Evolutionary conservation across 2,329 filamentous ascomycete species (phyloP).

Genomic region (Fusarium palustre): DNA sequence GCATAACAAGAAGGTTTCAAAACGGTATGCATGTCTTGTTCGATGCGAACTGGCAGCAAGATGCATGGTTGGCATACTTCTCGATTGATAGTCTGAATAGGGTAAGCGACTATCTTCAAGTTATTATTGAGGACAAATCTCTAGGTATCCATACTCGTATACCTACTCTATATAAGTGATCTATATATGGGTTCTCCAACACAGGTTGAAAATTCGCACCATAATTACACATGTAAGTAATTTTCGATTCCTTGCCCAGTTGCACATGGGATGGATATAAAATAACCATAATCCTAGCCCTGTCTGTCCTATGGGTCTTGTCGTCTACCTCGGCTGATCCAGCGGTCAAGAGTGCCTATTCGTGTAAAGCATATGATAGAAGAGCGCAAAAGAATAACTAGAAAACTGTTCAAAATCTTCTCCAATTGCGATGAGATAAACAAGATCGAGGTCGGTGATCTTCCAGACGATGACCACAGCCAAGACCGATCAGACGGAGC

Average conservation of each 20-base stretch:
- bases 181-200: not conserved
- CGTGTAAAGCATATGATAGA: not conserved
- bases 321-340: slow-evolving; percentile 8
- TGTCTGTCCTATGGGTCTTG: not conserved
- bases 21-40: not conserved
- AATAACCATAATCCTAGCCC: slow-evolving; percentile 5
- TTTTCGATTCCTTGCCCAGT: not conserved
- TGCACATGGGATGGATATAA: not conserved
- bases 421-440: not conserved
- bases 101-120: not conserved
- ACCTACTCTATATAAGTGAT: too few relatives aligned
- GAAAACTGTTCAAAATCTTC: not conserved
- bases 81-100: not conserved
- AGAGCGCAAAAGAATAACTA: not conserved
- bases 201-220: not conserved
- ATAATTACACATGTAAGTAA: not conserved
- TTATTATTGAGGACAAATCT: not conserved
- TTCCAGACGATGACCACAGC: not conserved
- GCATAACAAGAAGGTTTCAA: not conserved
- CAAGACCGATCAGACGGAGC: not conserved
- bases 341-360: slow-evolving; percentile 15
- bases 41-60: not conserved
- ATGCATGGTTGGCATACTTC: not conserved
- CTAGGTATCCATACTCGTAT: not conserved
- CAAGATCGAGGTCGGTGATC: not conserved